Evolutionary conservation across 2,329 filamentous ascomycete species (phyloP).

Genomic region (Pseudopithomyces maydicus): DNA sequence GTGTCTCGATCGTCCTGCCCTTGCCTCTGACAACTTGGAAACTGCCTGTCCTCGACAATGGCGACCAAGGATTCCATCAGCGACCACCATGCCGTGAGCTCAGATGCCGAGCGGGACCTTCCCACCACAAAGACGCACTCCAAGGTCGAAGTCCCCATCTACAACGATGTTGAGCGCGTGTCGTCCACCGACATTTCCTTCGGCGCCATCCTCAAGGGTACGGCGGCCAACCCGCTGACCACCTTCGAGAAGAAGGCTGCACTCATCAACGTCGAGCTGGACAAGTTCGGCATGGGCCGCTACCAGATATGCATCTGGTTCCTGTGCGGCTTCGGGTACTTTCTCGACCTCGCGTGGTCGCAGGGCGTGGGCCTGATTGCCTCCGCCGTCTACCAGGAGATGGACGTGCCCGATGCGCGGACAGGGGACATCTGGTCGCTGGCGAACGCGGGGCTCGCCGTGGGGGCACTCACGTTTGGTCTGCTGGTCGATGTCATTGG

Average conservation of each 20-base stretch:
- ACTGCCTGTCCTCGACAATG: slow-evolving; percentile 6
- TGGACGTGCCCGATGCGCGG: slow-evolving; percentile 26
- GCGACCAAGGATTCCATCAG: slow-evolving; percentile 3
- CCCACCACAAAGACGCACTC: slow-evolving; percentile 11
- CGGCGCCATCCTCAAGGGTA: slow-evolving; percentile 31
- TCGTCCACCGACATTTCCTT: slow-evolving; percentile 30
- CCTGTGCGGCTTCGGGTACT: slow-evolving; percentile 38
- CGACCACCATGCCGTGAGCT: neutral
- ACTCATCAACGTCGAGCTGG: slow-evolving; percentile 35
- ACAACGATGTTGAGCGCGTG: slow-evolving; percentile 32
- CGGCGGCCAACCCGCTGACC: slow-evolving; percentile 30
- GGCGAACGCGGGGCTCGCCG: slow-evolving; percentile 34
- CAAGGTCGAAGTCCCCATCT: slow-evolving; percentile 27
- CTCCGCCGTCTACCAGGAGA: slow-evolving; percentile 35
- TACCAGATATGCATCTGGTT: slow-evolving; percentile 41
- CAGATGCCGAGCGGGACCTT: slow-evolving; percentile 5
- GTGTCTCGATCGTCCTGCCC: no score
- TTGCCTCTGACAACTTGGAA: neutral
- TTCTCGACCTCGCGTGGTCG: slow-evolving; percentile 37
- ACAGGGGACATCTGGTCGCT: slow-evolving; percentile 32
- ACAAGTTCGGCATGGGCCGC: slow-evolving; percentile 34
- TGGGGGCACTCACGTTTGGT: slow-evolving; percentile 34
- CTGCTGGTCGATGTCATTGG: slow-evolving; percentile 34
- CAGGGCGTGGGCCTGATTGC: slow-evolving; percentile 34
- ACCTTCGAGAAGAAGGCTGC: slow-evolving; percentile 39